Base-by-base conservation (phyloP, 169 alveolate species). In the Theileria sp. region DNA sequence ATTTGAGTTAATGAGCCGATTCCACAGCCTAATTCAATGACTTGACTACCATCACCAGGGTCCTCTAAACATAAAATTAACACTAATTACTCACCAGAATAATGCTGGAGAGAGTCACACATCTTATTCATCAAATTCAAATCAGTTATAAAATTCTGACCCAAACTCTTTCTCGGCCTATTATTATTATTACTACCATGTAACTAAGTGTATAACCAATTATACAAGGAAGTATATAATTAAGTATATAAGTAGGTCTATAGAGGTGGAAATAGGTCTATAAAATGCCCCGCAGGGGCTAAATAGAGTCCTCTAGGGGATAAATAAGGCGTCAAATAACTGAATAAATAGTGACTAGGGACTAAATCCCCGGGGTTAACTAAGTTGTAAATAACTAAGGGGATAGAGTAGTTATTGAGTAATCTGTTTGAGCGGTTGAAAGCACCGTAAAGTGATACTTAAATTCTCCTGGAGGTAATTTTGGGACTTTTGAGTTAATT, bases 21-120 rank as follows among this genome's bases (percentile, higher is more conserved):
- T n/a, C 96, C 96, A 6, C 94, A 92, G 19, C 96, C 96, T 26
- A 93, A 80, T 62, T 93, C 96, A 17, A 93, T 83, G 44, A 93
- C 92, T 9, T 91, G 91, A 13, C 87, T 70, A 64, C 67, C 95
- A 0, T 49, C 70, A 1, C 61, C 84, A 3, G 81, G 28, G 13
- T 66, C 23, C 19, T 34, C 62, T 71, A 71, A 8, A 32, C 12
- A 28, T 26, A 19, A n/a, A n/a, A 7, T 36, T 66, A 66, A 38
- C 17, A 21, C 13, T 38, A 21, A 66, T 5, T 66, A 0, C 9
- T 38, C 25, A 19, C 75, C 34, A 19, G 28, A 19, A 21, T 66
- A 32, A 6, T 32, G 26, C 6, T 36, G 71, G 30, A 88, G 61
- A 15, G 80, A 76, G 50, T 75, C 60, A 26, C 91, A 88, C 36